Evolutionary conservation across 2,329 filamentous ascomycete genomes (phyloP).

Genomic region (Onygena corvina): DNA sequence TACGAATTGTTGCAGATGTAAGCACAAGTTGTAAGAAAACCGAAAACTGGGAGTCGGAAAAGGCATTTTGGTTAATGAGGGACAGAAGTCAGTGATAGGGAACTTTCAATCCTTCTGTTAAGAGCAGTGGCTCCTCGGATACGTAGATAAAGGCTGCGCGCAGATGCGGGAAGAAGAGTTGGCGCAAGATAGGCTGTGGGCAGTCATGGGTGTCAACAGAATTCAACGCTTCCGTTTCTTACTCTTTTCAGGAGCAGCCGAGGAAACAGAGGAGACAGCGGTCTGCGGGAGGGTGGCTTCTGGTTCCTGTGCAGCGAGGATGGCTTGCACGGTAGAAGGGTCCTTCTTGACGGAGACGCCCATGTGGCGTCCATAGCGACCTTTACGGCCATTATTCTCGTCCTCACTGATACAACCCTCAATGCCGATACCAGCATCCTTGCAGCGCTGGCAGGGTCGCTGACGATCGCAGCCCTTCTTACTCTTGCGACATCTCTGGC

Average conservation of each 20-base stretch:
- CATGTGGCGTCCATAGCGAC: slow-evolving; percentile 67
- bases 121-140: neutral
- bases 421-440: slow-evolving; percentile 83
- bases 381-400: slow-evolving; percentile 92
- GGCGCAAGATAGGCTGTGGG: neutral
- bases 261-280: slow-evolving; percentile 22
- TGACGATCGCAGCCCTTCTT: slow-evolving; percentile 98
- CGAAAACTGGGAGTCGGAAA: slow-evolving; percentile 1
- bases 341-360: slow-evolving; percentile 53
- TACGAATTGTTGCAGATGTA: slow-evolving; percentile 1
- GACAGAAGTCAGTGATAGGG: neutral
- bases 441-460: slow-evolving; percentile 86
- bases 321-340: slow-evolving; percentile 30
- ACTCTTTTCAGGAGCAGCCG: slow-evolving; percentile 43
- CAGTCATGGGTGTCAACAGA: neutral
- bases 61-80: neutral
- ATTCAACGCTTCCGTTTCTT: slow-evolving; percentile 57
- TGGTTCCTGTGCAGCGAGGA: slow-evolving; percentile 46
- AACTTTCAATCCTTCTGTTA: neutral
- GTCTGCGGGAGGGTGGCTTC: slow-evolving; percentile 22
- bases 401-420: slow-evolving; percentile 96
- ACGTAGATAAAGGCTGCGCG: neutral
- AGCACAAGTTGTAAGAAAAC: slow-evolving; percentile 2
- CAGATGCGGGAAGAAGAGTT: neutral
- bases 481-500: slow-evolving; percentile 96